These are phyloP conservation scores for Pseudopyricularia javanii DNA, from an alignment of 2,329 filamentous ascomycete species.

Conservation along the genomic window DNA sequence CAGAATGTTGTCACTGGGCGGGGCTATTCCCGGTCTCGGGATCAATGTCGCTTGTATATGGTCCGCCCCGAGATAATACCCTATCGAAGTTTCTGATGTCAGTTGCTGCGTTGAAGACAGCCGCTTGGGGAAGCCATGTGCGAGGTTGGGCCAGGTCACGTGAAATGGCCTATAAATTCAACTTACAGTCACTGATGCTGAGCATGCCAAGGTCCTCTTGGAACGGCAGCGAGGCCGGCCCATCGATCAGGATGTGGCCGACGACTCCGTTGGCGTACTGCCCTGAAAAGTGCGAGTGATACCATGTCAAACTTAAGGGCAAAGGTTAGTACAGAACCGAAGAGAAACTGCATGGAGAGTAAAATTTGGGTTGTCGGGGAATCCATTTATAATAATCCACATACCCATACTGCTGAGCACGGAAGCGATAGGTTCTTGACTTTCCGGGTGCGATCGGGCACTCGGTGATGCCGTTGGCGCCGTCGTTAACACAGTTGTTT, in stretches of 20 bases:
- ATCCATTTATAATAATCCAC: too few relatives aligned
- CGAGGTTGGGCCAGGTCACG: not conserved
- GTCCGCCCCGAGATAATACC: conserved; percentile 24
- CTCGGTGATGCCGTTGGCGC: conserved; percentile 30
- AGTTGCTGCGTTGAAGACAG: not conserved
- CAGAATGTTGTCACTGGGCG: conserved; percentile 22
- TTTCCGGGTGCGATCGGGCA: conserved; percentile 24
- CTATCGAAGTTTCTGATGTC: not conserved
- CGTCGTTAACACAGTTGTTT: conserved; percentile 27
- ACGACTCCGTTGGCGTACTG: conserved; percentile 37
- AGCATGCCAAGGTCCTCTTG: conserved; percentile 40
- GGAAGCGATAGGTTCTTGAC: conserved; percentile 21
- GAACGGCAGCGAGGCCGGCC: conserved; percentile 22
- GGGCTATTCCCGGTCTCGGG: conserved; percentile 10
- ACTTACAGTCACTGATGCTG: conserved; percentile 34
- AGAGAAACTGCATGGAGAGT: conserved; percentile 8
- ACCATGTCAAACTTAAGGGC: conserved; percentile 11
- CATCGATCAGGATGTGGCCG: conserved; percentile 36
- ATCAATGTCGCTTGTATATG: conserved; percentile 9
- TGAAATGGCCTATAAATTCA: not conserved
- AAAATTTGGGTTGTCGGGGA: too few relatives aligned
- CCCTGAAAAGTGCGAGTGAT: conserved; percentile 34
- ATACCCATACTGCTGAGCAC: conserved; percentile 23
- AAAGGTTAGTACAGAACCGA: not conserved
- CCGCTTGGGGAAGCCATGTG: not conserved